Percentiles rank a stretch among this genome's conserved stretches.
Evolutionary conservation across 2,329 filamentous ascomycete genomes (phyloP).

Genomic region (Torrubiella hemipterigena): DNA sequence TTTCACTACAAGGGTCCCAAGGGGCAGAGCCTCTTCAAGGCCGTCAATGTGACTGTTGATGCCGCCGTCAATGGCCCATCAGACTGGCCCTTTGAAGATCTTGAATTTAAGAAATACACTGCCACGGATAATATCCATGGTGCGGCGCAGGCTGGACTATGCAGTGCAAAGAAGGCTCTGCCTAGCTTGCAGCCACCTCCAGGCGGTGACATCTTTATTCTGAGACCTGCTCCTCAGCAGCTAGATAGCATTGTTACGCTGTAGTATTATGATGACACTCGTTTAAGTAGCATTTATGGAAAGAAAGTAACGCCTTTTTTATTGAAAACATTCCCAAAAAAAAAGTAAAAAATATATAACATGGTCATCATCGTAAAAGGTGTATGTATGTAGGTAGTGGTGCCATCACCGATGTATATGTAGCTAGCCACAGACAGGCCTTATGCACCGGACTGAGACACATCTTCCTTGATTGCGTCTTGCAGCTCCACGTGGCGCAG

Average conservation of each 20-base stretch:
- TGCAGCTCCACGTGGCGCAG: too few relatives aligned
- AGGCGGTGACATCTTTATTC: constrained; percentile 12
- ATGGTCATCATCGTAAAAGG: not conserved
- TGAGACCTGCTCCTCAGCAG: constrained; percentile 15
- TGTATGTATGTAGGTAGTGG: too few relatives aligned
- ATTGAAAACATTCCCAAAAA: constrained; percentile 9
- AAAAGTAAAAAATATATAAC: not conserved
- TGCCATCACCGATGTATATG: too few relatives aligned
- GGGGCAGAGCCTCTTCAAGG: constrained; percentile 11
- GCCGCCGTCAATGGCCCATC: constrained; percentile 9
- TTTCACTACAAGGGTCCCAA: constrained; percentile 11
- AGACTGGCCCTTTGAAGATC: constrained; percentile 12
- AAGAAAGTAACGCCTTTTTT: too few relatives aligned
- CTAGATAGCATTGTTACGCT: constrained; percentile 11
- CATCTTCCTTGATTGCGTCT: too few relatives aligned
- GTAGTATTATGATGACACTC: constrained; percentile 1
- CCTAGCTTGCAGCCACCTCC: constrained; percentile 10
- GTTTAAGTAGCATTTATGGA: too few relatives aligned
- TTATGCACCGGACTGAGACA: too few relatives aligned
- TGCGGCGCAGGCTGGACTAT: constrained; percentile 12
- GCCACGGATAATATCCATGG: constrained; percentile 14
- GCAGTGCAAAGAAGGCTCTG: constrained; percentile 7
- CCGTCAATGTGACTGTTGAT: constrained; percentile 13
- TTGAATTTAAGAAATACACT: constrained; percentile 12
- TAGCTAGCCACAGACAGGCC: too few relatives aligned